These are phyloP conservation scores for Chytriomyces confervae DNA, from an alignment of 192 early-diverging fungal genomes.

Conservation along the genomic window DNA sequence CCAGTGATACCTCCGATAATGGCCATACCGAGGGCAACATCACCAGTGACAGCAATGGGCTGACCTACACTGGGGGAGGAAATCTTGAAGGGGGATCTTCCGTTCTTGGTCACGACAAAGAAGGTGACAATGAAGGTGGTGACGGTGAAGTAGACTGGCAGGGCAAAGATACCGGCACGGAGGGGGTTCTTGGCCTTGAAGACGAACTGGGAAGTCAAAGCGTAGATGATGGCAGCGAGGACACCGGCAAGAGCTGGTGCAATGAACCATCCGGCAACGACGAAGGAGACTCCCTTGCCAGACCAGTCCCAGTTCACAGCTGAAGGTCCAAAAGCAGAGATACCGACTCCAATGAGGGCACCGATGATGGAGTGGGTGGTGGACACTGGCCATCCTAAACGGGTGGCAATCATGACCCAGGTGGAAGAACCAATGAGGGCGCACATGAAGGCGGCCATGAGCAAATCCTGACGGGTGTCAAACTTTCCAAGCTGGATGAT, in stretches of 20 bases:
- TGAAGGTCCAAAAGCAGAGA: slow-evolving; percentile 69
- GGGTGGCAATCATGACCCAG: slow-evolving; percentile 77
- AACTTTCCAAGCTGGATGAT: slow-evolving; percentile 69
- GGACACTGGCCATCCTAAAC: slow-evolving; percentile 72
- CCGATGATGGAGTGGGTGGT: slow-evolving; percentile 87
- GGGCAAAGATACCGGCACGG: slow-evolving; percentile 66
- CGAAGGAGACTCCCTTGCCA: slow-evolving; percentile 43
- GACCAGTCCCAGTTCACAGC: slow-evolving; percentile 68
- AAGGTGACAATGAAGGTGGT: slow-evolving; percentile 68
- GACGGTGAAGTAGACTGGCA: slow-evolving; percentile 75
- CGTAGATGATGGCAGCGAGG: slow-evolving; percentile 68
- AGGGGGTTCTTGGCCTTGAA: slow-evolving; percentile 69
- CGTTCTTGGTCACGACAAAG: slow-evolving; percentile 77
- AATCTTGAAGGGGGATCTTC: slow-evolving; percentile 28
- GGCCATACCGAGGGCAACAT: slow-evolving; percentile 62
- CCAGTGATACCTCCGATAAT: slow-evolving; percentile 67
- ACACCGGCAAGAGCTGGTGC: slow-evolving; percentile 72
- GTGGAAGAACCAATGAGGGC: slow-evolving; percentile 75
- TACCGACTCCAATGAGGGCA: slow-evolving; percentile 75
- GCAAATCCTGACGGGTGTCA: slow-evolving; percentile 65
- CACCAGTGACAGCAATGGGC: background rate
- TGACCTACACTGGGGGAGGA: slow-evolving; percentile 12
- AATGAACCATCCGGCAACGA: slow-evolving; percentile 79
- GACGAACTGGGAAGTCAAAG: slow-evolving; percentile 67
- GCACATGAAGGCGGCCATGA: slow-evolving; percentile 87